Evolutionary conservation across 495 filamentous ascomycete genomes (phyloP).

Genomic region (Penicillium arizonense): DNA sequence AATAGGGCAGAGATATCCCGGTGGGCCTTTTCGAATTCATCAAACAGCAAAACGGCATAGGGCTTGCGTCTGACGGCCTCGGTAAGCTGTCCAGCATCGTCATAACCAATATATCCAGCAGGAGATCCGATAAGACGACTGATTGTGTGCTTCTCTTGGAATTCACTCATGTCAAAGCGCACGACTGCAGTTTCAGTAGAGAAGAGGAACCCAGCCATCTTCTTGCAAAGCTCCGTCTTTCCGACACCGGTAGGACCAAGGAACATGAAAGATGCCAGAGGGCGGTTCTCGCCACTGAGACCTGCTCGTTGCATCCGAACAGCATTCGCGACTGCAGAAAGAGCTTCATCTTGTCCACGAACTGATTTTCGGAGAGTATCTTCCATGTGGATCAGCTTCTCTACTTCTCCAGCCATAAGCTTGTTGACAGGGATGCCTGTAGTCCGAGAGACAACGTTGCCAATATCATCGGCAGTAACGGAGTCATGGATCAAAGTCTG

Average conservation of each 20-base stretch:
- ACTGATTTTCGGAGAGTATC: conserved; percentile 82
- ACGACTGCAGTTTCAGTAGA: conserved; percentile 87
- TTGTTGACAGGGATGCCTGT: conserved; percentile 93
- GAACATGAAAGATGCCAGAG: conserved; percentile 95
- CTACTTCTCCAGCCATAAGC: conserved; percentile 86
- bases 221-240: conserved; percentile 97
- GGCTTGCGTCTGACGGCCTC: conserved; percentile 94
- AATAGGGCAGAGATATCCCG: conserved; percentile 92
- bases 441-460: conserved; percentile 80
- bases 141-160: conserved; percentile 95
- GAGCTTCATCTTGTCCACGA: conserved; percentile 89
- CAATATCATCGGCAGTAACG: conserved; percentile 92
- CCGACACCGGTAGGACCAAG: conserved; percentile 94
- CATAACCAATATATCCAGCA: conserved; percentile 93
- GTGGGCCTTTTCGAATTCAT: conserved; percentile 98
- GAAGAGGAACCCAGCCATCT: conserved; percentile 89
- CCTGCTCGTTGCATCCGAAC: conserved; percentile 93
- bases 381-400: conserved; percentile 93
- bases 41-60: conserved; percentile 91
- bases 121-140: conserved; percentile 89
- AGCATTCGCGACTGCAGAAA: conserved; percentile 86
- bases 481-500: conserved; percentile 82
- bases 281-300: conserved; percentile 85
- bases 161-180: conserved; percentile 97
- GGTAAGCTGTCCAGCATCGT: conserved; percentile 94